Conservation (phyloP, 768 basidiomycete genomes). For the Pholiota molesta region DNA sequence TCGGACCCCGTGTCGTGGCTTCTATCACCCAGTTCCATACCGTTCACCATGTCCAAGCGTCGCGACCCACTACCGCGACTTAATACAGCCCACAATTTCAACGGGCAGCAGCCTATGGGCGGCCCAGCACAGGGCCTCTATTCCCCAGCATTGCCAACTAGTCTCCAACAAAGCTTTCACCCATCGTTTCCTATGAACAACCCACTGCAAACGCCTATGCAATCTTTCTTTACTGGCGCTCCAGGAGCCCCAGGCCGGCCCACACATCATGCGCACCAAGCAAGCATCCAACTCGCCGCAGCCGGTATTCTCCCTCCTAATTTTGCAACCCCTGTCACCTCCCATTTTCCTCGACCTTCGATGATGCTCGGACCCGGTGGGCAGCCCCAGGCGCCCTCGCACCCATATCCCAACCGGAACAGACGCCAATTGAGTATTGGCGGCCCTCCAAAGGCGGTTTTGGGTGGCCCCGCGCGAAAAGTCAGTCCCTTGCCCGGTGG, state of each 20-base stretch:
- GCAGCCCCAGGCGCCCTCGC: conserved; percentile 35
- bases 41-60: conserved; percentile 37
- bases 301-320: conserved; percentile 60
- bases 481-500: conserved; percentile 64
- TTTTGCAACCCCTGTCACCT: conserved; percentile 64
- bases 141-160: conserved; percentile 67
- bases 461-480: conserved; percentile 81
- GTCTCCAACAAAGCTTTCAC: conserved; percentile 59
- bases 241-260: conserved; percentile 57
- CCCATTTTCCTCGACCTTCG: conserved; percentile 56
- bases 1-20: not conserved
- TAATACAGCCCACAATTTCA: conserved; percentile 55
- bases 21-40: not conserved
- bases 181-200: conserved; percentile 52
- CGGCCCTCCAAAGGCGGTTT: conserved; percentile 84
- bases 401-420: conserved; percentile 62
- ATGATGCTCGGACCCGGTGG: conserved; percentile 45
- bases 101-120: conserved; percentile 55
- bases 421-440: conserved; percentile 77
- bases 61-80: conserved; percentile 61
- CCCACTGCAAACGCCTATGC: conserved; percentile 74
- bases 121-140: conserved; percentile 47
- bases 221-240: conserved; percentile 60
- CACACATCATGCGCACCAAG: conserved; percentile 53
- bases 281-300: conserved; percentile 68